Evolutionary conservation across 2,329 filamentous ascomycete species (phyloP).

Genomic region (Ophiocordyceps camponoti-saundersi): DNA sequence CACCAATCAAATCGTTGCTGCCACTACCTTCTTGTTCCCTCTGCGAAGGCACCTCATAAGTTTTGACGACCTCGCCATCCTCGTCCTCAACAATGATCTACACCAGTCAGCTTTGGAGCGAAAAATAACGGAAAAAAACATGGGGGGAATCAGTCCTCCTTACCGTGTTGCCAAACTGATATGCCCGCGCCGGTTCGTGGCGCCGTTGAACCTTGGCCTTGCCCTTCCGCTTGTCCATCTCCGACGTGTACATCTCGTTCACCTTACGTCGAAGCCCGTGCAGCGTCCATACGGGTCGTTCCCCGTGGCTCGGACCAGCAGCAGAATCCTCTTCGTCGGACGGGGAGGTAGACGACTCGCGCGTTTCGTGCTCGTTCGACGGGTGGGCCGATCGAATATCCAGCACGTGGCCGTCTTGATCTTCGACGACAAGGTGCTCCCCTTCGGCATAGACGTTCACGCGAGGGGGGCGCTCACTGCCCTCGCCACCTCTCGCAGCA

Average conservation of each 20-base stretch:
- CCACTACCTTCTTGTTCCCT: constrained; percentile 20
- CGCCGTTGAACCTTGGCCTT: constrained; percentile 43
- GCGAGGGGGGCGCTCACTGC: constrained; percentile 6
- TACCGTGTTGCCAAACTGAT: constrained; percentile 69
- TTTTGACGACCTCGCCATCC: constrained; percentile 73
- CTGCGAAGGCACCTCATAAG: constrained; percentile 53
- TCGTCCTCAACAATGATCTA: constrained; percentile 77
- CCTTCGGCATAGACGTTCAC: constrained; percentile 72
- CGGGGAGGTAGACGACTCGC: not conserved
- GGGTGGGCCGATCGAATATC: constrained; percentile 30
- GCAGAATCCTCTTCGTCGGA: not conserved
- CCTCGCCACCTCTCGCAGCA: not conserved
- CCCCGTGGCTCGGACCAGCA: constrained; percentile 2
- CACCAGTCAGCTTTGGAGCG: not conserved
- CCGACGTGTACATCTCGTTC: constrained; percentile 36
- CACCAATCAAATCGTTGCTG: constrained; percentile 19
- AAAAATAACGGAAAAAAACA: constrained; percentile 3
- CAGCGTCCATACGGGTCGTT: constrained; percentile 13
- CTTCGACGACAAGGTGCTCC: constrained; percentile 62
- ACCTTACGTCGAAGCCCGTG: constrained; percentile 30
- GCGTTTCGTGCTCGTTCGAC: not conserved
- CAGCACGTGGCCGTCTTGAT: constrained; percentile 74
- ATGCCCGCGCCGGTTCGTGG: constrained; percentile 62
- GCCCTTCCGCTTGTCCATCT: constrained; percentile 43
- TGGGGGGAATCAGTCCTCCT: constrained; percentile 10